Evolutionary conservation across 108 stramenopile species (phyloP).

Genomic region (Aurantiochytrium sp.): DNA sequence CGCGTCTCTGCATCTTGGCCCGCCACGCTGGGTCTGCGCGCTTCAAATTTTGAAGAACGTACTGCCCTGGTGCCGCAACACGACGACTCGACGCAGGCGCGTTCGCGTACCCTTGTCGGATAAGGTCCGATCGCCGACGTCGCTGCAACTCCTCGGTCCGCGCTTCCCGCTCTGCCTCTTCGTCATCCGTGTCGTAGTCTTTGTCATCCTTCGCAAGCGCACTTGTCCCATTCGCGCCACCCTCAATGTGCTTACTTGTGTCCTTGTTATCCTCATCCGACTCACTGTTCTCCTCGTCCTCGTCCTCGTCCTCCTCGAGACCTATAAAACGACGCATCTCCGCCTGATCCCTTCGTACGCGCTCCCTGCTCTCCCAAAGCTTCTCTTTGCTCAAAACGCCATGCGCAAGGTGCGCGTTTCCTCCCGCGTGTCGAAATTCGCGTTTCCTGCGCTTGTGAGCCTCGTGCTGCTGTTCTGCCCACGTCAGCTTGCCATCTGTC

Average conservation of each 20-base stretch:
- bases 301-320: background rate
- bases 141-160: background rate
- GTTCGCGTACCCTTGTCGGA: background rate
- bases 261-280: too few species aligned
- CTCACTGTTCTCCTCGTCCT: background rate
- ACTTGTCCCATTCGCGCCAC: too few species aligned
- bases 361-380: background rate
- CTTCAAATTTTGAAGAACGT: background rate
- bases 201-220: background rate
- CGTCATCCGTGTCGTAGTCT: background rate
- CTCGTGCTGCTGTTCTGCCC: conserved; percentile 1
- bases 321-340: background rate
- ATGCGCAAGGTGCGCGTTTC: background rate
- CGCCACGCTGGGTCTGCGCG: background rate
- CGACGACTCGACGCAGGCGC: background rate
- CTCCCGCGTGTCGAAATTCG: background rate
- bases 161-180: background rate
- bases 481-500: background rate
- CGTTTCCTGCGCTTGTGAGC: background rate
- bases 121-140: background rate
- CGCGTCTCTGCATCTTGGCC: background rate
- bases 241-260: too few species aligned
- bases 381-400: background rate
- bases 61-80: background rate
- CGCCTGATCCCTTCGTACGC: background rate